Conservation (phyloP, 225 moss, liverwort and hornwort species). For the Physcomitrium patens region DNA sequence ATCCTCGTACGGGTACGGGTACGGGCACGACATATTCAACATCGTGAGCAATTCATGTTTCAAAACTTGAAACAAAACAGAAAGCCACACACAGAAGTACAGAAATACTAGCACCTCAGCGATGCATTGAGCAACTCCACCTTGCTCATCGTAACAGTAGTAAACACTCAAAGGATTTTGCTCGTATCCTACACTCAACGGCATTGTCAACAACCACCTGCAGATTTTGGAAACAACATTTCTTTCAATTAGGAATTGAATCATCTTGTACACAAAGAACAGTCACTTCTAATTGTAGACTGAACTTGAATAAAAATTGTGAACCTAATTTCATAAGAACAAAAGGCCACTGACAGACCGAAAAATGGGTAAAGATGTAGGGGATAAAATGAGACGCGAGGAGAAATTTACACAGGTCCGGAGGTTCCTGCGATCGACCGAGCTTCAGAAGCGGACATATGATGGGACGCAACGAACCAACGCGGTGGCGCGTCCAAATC, state of each 20-base stretch:
- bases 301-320: too few species aligned
- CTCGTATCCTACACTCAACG: conserved; percentile 80
- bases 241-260: neutral
- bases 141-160: conserved; percentile 77
- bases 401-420: conserved; percentile 66
- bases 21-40: conserved; percentile 8
- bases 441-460: conserved; percentile 70
- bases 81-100: neutral
- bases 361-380: neutral
- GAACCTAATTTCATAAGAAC: too few species aligned
- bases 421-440: conserved; percentile 64
- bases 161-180: conserved; percentile 93
- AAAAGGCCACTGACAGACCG: neutral
- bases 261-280: neutral
- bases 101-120: conserved; percentile 62
- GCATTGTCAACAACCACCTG: conserved; percentile 79
- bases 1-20: neutral
- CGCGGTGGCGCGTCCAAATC: conserved; percentile 68
- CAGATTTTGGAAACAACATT: conserved; percentile 17
- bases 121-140: conserved; percentile 62
- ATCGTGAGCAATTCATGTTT: neutral
- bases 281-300: too few species aligned
- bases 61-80: neutral
- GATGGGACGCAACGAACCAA: conserved; percentile 76
- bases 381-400: neutral